Conservation (phyloP, 164 flowering plant species). For the Chimonanthus salicifolius region DNA sequence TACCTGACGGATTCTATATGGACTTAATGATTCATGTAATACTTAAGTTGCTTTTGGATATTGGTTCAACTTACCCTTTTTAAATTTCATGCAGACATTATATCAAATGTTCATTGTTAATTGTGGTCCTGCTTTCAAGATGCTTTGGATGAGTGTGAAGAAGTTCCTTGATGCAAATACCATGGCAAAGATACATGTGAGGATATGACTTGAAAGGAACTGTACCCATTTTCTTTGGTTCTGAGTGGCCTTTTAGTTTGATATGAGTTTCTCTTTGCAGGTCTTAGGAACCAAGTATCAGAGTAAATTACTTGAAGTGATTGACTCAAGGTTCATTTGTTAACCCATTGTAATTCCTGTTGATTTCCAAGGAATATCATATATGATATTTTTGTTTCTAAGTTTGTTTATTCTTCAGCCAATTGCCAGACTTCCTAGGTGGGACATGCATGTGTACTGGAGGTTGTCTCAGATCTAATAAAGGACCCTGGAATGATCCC, state of each 20-base stretch:
- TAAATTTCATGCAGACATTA: slow-evolving; percentile 49
- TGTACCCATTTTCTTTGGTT: neutral
- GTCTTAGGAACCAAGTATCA: slow-evolving; percentile 71
- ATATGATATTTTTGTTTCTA: neutral
- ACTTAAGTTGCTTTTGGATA: neutral
- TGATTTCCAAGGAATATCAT: neutral
- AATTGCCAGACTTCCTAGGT: slow-evolving; percentile 93
- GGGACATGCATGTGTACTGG: slow-evolving; percentile 86
- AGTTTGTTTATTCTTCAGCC: slow-evolving; percentile 42
- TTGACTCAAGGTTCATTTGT: slow-evolving; percentile 60
- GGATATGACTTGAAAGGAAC: neutral
- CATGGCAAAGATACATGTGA: slow-evolving; percentile 76
- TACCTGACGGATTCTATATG: slow-evolving; percentile 12
- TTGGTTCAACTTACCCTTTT: neutral
- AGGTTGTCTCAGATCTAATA: slow-evolving; percentile 82
- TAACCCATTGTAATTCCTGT: neutral
- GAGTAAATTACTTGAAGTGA: slow-evolving; percentile 57
- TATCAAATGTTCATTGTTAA: slow-evolving; percentile 85
- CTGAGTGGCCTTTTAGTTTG: neutral
- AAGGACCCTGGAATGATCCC: slow-evolving; percentile 95
- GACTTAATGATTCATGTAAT: neutral
- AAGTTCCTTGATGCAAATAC: slow-evolving; percentile 81
- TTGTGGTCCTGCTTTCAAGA: slow-evolving; percentile 88
- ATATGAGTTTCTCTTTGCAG: slow-evolving; percentile 25
- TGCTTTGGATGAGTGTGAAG: slow-evolving; percentile 89